A percentile compares a stretch with the other conserved stretches of the same genome.
Conservation (phyloP, 495 filamentous ascomycete species). For the Rhypophila decipiens region DNA sequence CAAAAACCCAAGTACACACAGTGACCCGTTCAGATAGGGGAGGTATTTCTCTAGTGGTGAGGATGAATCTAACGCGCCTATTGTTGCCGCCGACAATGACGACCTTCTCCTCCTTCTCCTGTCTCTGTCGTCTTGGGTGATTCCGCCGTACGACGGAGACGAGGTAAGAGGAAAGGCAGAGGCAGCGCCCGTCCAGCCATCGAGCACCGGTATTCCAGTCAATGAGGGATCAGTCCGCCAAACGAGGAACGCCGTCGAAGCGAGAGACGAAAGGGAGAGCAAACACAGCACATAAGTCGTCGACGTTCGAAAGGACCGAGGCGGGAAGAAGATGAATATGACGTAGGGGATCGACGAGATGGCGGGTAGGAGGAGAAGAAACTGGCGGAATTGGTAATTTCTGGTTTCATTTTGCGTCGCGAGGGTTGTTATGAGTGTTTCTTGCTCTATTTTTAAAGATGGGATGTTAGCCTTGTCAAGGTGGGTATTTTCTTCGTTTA, state of each 20-base stretch:
- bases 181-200: constrained; percentile 8
- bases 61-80: not conserved
- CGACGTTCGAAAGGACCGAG: constrained; percentile 26
- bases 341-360: constrained; percentile 48
- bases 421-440: constrained; percentile 56
- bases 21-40: constrained; percentile 40
- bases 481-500: not conserved
- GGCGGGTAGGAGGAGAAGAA: constrained; percentile 54
- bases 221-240: constrained; percentile 30
- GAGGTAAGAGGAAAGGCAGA: too few species aligned
- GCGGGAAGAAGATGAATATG: constrained; percentile 32
- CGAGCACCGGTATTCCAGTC: constrained; percentile 33
- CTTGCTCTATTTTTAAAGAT: constrained; percentile 55
- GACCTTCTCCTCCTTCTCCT: not conserved
- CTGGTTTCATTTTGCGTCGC: constrained; percentile 48
- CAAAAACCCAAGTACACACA: constrained; percentile 33
- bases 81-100: not conserved
- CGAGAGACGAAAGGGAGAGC: constrained; percentile 53
- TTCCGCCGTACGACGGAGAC: not conserved
- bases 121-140: not conserved
- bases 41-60: constrained; percentile 40
- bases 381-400: constrained; percentile 51
- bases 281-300: constrained; percentile 39
- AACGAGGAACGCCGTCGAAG: constrained; percentile 49
- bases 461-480: too few species aligned